Conservation (phyloP, 495 filamentous ascomycete species). For the Amniculicola lignicola region DNA sequence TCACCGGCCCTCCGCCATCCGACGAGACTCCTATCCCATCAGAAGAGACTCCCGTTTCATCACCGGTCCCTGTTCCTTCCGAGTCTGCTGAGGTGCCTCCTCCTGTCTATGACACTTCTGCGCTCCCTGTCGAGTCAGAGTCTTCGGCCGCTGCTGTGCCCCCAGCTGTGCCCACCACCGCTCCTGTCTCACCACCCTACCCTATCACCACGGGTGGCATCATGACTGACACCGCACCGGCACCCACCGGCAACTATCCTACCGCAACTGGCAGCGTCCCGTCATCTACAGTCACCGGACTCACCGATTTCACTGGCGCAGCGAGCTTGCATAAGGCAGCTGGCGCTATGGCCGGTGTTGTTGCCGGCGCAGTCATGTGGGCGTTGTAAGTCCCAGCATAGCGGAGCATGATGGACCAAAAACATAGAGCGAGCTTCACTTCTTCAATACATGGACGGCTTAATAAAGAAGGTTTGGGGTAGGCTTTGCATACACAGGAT, state of each 20-base stretch:
- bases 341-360: neutral
- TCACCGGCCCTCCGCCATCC: slow-evolving; percentile 6
- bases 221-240: slow-evolving; percentile 12
- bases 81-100: neutral
- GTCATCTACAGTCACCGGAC: too few relatives aligned
- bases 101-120: too few relatives aligned
- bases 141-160: neutral
- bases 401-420: too few relatives aligned
- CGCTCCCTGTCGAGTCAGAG: too few relatives aligned
- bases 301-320: slow-evolving; percentile 1
- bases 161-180: neutral
- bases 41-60: neutral
- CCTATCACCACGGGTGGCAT: slow-evolving; percentile 11
- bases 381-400: too few relatives aligned
- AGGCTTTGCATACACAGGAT: too few relatives aligned
- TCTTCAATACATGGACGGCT: too few relatives aligned
- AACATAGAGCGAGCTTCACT: too few relatives aligned
- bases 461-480: too few relatives aligned
- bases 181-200: slow-evolving; percentile 3
- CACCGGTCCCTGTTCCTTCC: neutral
- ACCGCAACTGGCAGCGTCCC: neutral
- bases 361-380: neutral
- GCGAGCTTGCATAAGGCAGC: neutral
- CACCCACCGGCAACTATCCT: neutral
- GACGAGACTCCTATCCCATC: neutral